phyloP scores from a whole-genome alignment of 2,329 filamentous ascomycete genomes.

The Thelonectria blattea region DNA sequence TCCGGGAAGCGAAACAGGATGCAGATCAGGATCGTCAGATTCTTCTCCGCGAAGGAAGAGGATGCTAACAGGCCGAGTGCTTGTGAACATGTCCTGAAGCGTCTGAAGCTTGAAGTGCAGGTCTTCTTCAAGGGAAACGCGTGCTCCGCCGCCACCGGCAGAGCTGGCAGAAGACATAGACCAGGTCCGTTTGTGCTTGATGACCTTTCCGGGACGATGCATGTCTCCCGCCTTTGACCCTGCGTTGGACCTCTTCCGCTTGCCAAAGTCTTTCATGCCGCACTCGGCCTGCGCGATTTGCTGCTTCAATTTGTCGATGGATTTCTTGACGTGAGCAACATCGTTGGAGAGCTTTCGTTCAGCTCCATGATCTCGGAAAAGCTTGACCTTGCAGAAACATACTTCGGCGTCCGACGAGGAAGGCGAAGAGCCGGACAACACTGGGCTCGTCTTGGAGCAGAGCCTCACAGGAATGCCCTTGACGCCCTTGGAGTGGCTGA shows the following conservation, averaged over 20 bases:
- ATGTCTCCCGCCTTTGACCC: constrained; percentile 54
- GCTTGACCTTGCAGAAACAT: constrained; percentile 94
- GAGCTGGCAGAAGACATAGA: constrained; percentile 85
- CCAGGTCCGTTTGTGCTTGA: constrained; percentile 93
- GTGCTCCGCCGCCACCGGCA: constrained; percentile 50
- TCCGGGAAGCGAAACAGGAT: constrained; percentile 76
- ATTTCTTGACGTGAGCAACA: constrained; percentile 92
- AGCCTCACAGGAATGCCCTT: constrained; percentile 95
- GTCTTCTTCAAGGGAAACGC: constrained; percentile 72
- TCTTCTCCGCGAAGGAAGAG: constrained; percentile 80
- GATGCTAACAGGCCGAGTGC: constrained; percentile 78
- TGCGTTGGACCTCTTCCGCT: constrained; percentile 64
- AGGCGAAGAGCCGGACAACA: constrained; percentile 60
- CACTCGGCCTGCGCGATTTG: constrained; percentile 82
- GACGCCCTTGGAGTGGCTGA: constrained; percentile 97
- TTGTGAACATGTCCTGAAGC: constrained; percentile 88
- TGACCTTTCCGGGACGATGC: constrained; percentile 77
- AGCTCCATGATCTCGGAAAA: constrained; percentile 94
- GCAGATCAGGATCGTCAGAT: constrained; percentile 77
- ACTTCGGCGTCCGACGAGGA: constrained; percentile 68
- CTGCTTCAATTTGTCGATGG: constrained; percentile 94
- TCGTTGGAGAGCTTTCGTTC: constrained; percentile 96
- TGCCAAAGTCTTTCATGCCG: constrained; percentile 70
- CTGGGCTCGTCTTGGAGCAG: constrained; percentile 83
- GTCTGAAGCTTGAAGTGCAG: constrained; percentile 78